Evolutionary conservation across 2,329 filamentous ascomycete species (phyloP).

Genomic region (Pseudomassariella vexata): DNA sequence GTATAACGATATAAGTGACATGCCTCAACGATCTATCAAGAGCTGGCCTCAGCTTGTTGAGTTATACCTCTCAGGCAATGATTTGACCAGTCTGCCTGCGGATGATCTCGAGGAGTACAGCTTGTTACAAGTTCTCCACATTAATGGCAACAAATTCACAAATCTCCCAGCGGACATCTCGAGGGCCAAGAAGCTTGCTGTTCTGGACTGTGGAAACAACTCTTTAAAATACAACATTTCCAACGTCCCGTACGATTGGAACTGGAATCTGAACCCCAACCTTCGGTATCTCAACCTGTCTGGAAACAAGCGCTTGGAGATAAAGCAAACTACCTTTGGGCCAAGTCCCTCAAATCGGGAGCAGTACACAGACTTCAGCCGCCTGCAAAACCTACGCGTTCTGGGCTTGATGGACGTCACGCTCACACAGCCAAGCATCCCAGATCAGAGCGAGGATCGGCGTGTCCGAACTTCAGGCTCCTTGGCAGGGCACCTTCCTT

Average conservation of each 20-base stretch:
- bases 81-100: constrained; percentile 82
- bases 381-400: constrained; percentile 75
- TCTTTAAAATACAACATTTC: constrained; percentile 96
- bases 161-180: constrained; percentile 93
- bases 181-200: constrained; percentile 84
- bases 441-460: constrained; percentile 90
- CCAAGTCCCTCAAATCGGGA: constrained; percentile 51
- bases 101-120: constrained; percentile 91
- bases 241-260: constrained; percentile 99
- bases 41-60: constrained; percentile 88
- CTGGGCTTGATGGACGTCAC: constrained; percentile 98
- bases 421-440: constrained; percentile 84
- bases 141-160: constrained; percentile 98
- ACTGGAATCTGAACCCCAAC: constrained; percentile 98
- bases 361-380: constrained; percentile 84
- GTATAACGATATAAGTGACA: constrained; percentile 90
- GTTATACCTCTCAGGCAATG: constrained; percentile 91
- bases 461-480: constrained; percentile 97
- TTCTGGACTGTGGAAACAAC: constrained; percentile 93
- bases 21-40: constrained; percentile 81
- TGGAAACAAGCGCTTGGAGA: constrained; percentile 93
- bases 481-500: constrained; percentile 80
- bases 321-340: constrained; percentile 60
- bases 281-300: constrained; percentile 93
- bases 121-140: constrained; percentile 80